Base-by-base conservation (phyloP, 2,329 filamentous ascomycete species). In the Phyllosticta paracitricarpa region DNA sequence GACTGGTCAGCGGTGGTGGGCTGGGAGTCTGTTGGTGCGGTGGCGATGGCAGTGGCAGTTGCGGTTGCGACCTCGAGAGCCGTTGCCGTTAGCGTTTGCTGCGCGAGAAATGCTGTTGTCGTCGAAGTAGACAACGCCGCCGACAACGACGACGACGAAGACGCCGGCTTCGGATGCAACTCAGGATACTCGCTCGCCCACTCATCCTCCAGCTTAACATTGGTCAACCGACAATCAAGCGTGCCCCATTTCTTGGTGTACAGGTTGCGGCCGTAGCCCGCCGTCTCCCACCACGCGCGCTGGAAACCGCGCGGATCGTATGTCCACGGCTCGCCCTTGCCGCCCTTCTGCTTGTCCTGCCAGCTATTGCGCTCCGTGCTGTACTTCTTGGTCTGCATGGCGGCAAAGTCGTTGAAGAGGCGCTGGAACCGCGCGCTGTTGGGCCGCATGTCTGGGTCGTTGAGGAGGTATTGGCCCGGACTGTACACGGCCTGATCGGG, bases 201-300 rank as follows among this genome's bases (percentile, higher is more conserved):
- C 12, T 25, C 54, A 59, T 64, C 62, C 40, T 33, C 51, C 54
- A 65, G 19, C 9, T 40, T 55, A 0, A 22, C 22, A n/a, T 63
- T 26, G 4, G 9, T 9, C 24, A 59, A 2, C n/a, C 55, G 53
- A 19, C 64, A 65, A 17, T 64, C 59, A 25, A 62, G 17, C 9
- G 64, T 64, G 17, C 62, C 62, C 64, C 64, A 65, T 30, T 65
- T 65, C 58, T 63, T 62, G 14, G 61, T 59, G 52, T 65, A 65
- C 54, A 64, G 24, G 19, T 57, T 53, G 14, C 64, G 57, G 8
- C 64, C 64, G 33, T 59, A 62, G 33, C 57, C 62, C 4, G 62
- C 62, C 57, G 51, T 60, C 28, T 58, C 58, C 62, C 62, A 64
- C 62, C 62, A 65, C 26, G 57, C 55, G 19, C 33, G 22, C 58